Conservation (phyloP, 2,329 filamentous ascomycete genomes). For the Amauroascus niger region DNA sequence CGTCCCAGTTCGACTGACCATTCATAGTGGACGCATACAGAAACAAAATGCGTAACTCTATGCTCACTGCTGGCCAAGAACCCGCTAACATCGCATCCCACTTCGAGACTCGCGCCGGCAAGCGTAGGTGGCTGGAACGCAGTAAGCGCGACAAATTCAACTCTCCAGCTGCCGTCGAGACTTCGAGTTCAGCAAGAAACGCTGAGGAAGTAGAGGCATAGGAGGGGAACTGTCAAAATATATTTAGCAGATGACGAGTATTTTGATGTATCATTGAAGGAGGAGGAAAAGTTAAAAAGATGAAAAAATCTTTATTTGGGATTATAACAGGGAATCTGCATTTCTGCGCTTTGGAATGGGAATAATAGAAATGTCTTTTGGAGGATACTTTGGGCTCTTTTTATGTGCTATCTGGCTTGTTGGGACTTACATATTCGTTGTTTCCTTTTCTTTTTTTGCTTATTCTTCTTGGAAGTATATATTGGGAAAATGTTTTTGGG, state of each 20-base stretch:
- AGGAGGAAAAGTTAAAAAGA: neutral
- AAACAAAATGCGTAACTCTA: constrained; percentile 76
- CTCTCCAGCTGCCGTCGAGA: constrained; percentile 17
- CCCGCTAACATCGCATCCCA: constrained; percentile 65
- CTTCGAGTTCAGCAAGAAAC: constrained; percentile 26
- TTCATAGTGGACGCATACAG: constrained; percentile 78
- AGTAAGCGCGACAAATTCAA: constrained; percentile 16
- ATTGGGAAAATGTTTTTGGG: neutral
- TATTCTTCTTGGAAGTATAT: constrained; percentile 14
- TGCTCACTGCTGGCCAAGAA: constrained; percentile 69
- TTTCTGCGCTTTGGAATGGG: neutral
- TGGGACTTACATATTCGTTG: constrained; percentile 6
- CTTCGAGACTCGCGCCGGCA: constrained; percentile 61
- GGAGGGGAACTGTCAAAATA: neutral
- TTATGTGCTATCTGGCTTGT: neutral
- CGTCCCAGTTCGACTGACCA: neutral
- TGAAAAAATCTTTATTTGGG: neutral
- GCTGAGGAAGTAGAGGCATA: constrained; percentile 31
- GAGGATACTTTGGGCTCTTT: constrained; percentile 3
- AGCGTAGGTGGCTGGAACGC: constrained; percentile 20
- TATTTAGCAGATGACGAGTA: neutral
- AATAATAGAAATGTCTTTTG: constrained; percentile 1
- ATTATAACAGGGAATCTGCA: neutral
- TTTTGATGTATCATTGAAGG: neutral
- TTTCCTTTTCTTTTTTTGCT: constrained; percentile 2